A percentile compares a stretch with the other conserved stretches of the same genome.
phyloP scores from a whole-genome alignment of 2,329 filamentous ascomycete species.

The Thermomyces lanuginosus region DNA sequence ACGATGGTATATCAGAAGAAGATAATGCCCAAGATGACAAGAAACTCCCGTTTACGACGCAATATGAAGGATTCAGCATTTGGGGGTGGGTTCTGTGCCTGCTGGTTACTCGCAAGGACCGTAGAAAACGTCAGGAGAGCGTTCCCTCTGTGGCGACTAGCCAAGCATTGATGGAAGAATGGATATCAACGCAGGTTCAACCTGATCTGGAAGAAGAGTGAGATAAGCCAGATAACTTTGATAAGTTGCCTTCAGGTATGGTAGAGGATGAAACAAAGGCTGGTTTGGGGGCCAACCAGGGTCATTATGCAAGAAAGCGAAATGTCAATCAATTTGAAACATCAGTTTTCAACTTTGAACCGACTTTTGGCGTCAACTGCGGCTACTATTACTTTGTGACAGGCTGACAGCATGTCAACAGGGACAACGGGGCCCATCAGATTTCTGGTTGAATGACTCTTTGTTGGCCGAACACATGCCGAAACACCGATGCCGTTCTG shows the following conservation, averaged over 20 bases:
- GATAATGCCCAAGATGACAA: conserved; percentile 64
- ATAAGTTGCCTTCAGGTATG: background rate
- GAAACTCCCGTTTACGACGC: conserved; percentile 70
- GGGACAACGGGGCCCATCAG: no score
- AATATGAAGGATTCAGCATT: conserved; percentile 90
- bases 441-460: no score
- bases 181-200: conserved; percentile 60
- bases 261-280: background rate
- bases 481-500: no score
- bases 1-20: conserved; percentile 18
- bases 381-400: no score
- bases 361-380: no score
- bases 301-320: no score
- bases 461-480: no score
- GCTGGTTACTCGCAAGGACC: conserved; percentile 59
- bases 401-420: no score
- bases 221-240: no score
- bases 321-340: no score
- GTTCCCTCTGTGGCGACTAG: conserved; percentile 30
- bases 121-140: conserved; percentile 22
- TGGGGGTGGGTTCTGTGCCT: conserved; percentile 86
- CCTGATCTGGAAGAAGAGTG: conserved; percentile 24
- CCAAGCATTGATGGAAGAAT: conserved; percentile 66
- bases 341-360: no score
- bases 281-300: no score